Conservation (phyloP, 1,139 yeast species). For the Hemisphaericaspora xylofermentans region DNA sequence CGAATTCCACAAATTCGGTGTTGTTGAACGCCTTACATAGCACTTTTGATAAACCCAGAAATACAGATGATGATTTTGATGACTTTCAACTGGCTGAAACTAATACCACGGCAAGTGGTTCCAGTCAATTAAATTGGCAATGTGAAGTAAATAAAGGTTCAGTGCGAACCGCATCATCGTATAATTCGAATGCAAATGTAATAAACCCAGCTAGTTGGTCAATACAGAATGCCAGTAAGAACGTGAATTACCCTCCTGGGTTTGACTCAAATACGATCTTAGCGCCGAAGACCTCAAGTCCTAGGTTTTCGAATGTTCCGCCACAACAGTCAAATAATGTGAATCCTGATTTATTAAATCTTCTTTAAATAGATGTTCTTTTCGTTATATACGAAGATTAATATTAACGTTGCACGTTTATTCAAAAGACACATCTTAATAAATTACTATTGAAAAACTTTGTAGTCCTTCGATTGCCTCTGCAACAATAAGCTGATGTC, state of each 20-base stretch:
- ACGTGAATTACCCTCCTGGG: slow-evolving; percentile 29
- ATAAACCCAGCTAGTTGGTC: slow-evolving; percentile 2
- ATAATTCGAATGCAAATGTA: not conserved
- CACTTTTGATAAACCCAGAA: slow-evolving; percentile 16
- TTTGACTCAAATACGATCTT: slow-evolving; percentile 24
- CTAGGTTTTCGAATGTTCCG: not conserved
- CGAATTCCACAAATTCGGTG: slow-evolving; percentile 16
- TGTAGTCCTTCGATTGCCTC: not conserved
- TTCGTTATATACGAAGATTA: too few species aligned
- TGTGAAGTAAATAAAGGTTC: slow-evolving; percentile 16
- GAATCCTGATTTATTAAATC: slow-evolving; percentile 12
- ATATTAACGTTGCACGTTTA: not conserved
- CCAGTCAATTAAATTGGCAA: slow-evolving; percentile 21
- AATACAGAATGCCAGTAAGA: slow-evolving; percentile 9
- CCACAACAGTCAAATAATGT: slow-evolving; percentile 2
- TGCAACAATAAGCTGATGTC: too few species aligned
- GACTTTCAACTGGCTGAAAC: slow-evolving; percentile 30
- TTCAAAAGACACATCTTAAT: not conserved
- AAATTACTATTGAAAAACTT: not conserved
- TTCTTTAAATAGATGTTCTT: slow-evolving; percentile 7
- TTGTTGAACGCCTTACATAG: slow-evolving; percentile 24
- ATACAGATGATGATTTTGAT: slow-evolving; percentile 21
- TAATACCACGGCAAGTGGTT: slow-evolving; percentile 2
- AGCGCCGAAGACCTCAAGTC: slow-evolving; percentile 16
- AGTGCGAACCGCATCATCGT: not conserved